These are phyloP conservation scores for Xylariaceae sp. DNA, from an alignment of 2,329 filamentous ascomycete species.

Conservation along the genomic window DNA sequence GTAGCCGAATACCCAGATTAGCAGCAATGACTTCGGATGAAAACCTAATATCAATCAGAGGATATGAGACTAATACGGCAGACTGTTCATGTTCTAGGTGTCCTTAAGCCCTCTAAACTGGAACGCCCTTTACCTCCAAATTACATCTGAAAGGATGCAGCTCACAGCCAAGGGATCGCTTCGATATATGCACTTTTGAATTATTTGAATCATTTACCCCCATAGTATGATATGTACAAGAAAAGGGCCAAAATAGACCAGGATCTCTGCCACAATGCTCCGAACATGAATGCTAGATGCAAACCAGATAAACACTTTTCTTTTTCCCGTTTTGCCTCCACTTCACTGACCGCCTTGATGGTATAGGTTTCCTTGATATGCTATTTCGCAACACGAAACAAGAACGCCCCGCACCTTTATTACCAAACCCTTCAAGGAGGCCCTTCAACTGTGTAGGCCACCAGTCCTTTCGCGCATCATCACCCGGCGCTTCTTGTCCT, in stretches of 20 bases:
- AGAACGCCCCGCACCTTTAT: background rate
- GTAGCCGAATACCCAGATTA: no score
- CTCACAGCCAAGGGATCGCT: no score
- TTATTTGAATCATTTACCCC: background rate
- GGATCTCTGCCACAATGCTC: background rate
- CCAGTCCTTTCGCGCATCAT: conserved; percentile 61
- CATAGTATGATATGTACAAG: background rate
- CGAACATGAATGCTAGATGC: background rate
- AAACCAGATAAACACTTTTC: background rate
- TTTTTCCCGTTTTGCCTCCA: background rate
- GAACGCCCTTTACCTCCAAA: no score
- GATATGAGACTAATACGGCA: no score
- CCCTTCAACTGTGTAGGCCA: conserved; percentile 39
- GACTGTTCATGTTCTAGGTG: no score
- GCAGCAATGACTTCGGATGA: no score
- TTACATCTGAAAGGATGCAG: no score
- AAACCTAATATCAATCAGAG: no score
- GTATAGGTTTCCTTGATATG: background rate
- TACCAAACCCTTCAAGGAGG: background rate
- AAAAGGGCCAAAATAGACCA: background rate
- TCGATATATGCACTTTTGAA: no score
- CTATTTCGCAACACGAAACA: background rate
- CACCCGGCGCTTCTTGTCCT: conserved; percentile 60
- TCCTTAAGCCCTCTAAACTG: no score
- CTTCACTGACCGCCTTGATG: background rate